Evolutionary conservation across 1,139 yeast species (phyloP).

Genomic region (Kurtzmaniella quercitrusa): DNA sequence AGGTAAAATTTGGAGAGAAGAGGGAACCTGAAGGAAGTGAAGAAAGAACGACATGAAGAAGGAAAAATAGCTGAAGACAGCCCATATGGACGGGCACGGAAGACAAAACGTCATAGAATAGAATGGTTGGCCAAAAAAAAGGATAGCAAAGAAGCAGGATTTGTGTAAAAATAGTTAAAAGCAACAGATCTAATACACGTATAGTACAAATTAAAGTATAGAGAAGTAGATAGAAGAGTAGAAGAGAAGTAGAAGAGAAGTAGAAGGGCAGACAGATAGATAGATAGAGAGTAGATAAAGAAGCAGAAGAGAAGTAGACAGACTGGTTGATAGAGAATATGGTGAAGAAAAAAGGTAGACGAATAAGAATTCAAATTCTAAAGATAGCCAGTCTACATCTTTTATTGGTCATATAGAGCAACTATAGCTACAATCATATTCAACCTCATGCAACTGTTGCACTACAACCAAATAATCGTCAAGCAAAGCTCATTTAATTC

Average conservation of each 20-base stretch:
- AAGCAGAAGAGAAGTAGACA: too few species aligned
- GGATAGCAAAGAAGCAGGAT: not conserved
- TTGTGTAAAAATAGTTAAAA: not conserved
- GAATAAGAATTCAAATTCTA: too few species aligned
- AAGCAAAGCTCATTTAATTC: too few species aligned
- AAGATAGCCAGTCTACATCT: too few species aligned
- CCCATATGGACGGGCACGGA: not conserved
- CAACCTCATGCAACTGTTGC: too few species aligned
- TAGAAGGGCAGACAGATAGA: too few species aligned
- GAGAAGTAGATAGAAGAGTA: not conserved
- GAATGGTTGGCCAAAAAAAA: conserved; percentile 1
- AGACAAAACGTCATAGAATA: not conserved
- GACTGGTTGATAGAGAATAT: too few species aligned
- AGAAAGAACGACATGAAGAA: not conserved
- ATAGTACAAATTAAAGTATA: not conserved
- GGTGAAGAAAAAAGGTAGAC: too few species aligned
- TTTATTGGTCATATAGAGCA: too few species aligned
- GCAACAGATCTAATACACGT: not conserved
- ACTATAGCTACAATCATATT: too few species aligned
- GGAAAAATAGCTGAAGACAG: not conserved
- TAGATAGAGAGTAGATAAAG: too few species aligned
- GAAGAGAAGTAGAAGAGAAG: not conserved
- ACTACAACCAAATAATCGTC: too few species aligned
- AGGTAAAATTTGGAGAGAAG: conserved; percentile 5
- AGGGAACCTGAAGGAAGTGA: not conserved